A percentile compares a stretch with the other conserved stretches of the same genome.
Conservation (phyloP, 2,329 filamentous ascomycete genomes). For the Colletotrichum endophyticum region DNA sequence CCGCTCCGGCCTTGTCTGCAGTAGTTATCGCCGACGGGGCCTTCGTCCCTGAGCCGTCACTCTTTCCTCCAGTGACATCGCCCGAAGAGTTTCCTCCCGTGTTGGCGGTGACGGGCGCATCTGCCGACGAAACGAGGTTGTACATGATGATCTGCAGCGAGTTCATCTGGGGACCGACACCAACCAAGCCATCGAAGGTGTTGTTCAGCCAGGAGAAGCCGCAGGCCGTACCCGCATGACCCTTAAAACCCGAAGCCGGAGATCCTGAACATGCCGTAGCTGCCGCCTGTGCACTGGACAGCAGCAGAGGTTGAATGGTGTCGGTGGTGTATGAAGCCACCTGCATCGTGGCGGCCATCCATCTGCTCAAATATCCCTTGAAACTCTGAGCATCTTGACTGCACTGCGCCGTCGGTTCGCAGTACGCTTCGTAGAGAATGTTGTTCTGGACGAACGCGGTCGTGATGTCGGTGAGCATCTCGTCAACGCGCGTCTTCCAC, state of each 20-base stretch:
- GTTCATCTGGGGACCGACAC: conserved; percentile 63
- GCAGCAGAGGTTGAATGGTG: conserved; percentile 61
- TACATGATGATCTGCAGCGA: conserved; percentile 59
- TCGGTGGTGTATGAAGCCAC: conserved; percentile 63
- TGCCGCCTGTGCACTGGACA: conserved; percentile 62
- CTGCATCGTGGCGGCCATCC: conserved; percentile 66
- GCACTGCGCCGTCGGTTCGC: conserved; percentile 65
- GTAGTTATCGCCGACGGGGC: conserved; percentile 42
- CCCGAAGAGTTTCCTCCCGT: conserved; percentile 58
- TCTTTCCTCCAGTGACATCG: conserved; percentile 30
- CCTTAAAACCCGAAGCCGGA: conserved; percentile 56
- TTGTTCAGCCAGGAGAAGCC: conserved; percentile 66
- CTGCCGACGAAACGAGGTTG: conserved; percentile 45
- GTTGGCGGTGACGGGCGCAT: conserved; percentile 46
- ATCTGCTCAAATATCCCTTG: conserved; percentile 73
- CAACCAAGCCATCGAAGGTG: conserved; percentile 48
- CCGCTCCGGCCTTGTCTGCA: conserved; percentile 72
- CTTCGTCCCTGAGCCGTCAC: not conserved
- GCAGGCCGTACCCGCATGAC: conserved; percentile 53
- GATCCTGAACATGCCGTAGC: conserved; percentile 65
- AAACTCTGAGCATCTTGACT: conserved; percentile 75
- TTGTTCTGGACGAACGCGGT: conserved; percentile 56
- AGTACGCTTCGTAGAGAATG: conserved; percentile 70
- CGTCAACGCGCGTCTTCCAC: conserved; percentile 65
- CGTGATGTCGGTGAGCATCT: conserved; percentile 56